Percentiles rank a stretch among this genome's conserved stretches.
phyloP scores from a whole-genome alignment of 495 filamentous ascomycete species.

The Bryoglossum gracile region DNA sequence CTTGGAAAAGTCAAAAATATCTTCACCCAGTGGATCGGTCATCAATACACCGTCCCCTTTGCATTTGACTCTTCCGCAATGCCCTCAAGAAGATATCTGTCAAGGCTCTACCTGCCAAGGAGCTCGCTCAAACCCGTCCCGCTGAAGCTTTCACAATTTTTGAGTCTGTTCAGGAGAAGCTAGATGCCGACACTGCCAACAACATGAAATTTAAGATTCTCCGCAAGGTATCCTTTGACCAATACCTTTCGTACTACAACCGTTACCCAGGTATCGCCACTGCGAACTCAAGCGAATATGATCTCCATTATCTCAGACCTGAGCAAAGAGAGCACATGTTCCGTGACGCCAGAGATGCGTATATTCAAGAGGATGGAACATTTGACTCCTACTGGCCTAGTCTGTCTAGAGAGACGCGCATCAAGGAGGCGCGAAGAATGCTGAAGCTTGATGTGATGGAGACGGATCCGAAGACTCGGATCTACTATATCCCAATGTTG shows the following conservation, averaged over 20 bases:
- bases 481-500: constrained; percentile 4
- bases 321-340: too few relatives aligned
- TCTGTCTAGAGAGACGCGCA: constrained; percentile 9
- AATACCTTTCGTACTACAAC: constrained; percentile 14
- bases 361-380: too few relatives aligned
- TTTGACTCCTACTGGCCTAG: too few relatives aligned
- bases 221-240: constrained; percentile 12
- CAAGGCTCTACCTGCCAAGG: background rate
- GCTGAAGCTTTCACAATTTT: constrained; percentile 20
- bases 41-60: background rate
- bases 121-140: background rate
- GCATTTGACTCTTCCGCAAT: background rate
- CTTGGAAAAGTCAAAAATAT: background rate
- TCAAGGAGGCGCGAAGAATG: constrained; percentile 5
- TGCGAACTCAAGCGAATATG: too few relatives aligned
- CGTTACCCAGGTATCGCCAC: constrained; percentile 8
- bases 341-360: too few relatives aligned
- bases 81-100: background rate
- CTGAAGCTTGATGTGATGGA: constrained; percentile 6
- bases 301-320: too few relatives aligned
- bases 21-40: background rate
- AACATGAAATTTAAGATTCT: constrained; percentile 12
- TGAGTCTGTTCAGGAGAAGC: background rate
- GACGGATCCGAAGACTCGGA: background rate
- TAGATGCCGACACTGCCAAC: background rate